Evolutionary conservation across 176 grass and related monocot species (phyloP).

Genomic region (Raddia guianensis): DNA sequence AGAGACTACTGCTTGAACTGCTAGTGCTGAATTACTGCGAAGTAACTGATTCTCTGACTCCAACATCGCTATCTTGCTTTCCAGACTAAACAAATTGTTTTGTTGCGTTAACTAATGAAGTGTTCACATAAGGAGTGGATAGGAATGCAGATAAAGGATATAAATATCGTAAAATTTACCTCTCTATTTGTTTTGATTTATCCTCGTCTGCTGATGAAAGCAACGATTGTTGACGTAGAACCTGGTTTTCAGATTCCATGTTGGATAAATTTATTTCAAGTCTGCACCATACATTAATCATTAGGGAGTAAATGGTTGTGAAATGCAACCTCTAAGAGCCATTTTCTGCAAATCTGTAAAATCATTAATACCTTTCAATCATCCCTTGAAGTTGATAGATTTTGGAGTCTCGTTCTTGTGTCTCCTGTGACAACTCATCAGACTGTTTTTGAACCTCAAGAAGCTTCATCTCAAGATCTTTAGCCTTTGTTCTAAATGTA

Average conservation of each 20-base stretch:
- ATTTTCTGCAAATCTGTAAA: conserved; percentile 10
- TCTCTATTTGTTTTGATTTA: conserved; percentile 68
- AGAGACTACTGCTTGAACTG: conserved; percentile 41
- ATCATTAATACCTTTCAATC: conserved; percentile 69
- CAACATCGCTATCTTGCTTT: conserved; percentile 73
- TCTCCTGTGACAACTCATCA: conserved; percentile 56
- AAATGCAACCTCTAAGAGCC: conserved; percentile 4
- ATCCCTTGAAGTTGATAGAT: conserved; percentile 68
- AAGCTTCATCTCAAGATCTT: conserved; percentile 76
- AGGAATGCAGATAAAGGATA: conserved; percentile 8
- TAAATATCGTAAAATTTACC: conserved; percentile 42
- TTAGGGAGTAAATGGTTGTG: conserved; percentile 17
- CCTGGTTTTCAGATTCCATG: conserved; percentile 83
- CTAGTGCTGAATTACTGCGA: conserved; percentile 43
- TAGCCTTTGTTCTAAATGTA: conserved; percentile 72
- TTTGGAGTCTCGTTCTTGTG: conserved; percentile 64
- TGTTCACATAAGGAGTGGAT: conserved; percentile 14
- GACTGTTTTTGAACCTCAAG: conserved; percentile 57
- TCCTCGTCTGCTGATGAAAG: conserved; percentile 75
- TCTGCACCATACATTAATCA: conserved; percentile 55
- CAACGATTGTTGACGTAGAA: conserved; percentile 75
- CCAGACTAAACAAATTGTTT: conserved; percentile 48
- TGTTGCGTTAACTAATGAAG: neutral
- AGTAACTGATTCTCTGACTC: conserved; percentile 72
- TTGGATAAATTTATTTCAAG: conserved; percentile 70